Evolutionary conservation across 2,329 filamentous ascomycete genomes (phyloP), one percentile per base, ranked within the genome.

Genomic region (Monosporascus sp.): DNA sequence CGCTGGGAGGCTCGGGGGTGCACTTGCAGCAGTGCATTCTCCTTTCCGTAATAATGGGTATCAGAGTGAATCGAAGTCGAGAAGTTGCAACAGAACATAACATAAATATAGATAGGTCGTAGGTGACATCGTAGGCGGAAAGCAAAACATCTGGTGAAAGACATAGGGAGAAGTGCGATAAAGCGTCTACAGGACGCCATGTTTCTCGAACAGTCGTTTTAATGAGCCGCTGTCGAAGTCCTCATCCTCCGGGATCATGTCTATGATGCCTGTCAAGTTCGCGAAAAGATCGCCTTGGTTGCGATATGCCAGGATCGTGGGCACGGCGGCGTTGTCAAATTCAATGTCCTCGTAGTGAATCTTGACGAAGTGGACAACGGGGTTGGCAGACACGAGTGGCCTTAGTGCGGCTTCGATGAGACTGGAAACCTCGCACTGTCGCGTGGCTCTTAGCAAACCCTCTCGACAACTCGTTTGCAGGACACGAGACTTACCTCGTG

Each of bases 281-380:
- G 90, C 89, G 63, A 97, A 91, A 59, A 97, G 85, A 59, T 97
- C 92, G 51, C 91, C 92, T 66, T 87, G 84, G 64, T 87, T 89
- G 54, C 86, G 86, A 75, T 99, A 99, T 11, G 89, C 93, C 48
- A 97, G 78, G 38, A 97, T 78, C 4, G 94, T 91, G 1, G 94
- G 94, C 2, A 96, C 88, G 46, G 87, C 87, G 35, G 91, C 88
- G 54, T 88, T 84, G 68, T 97, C 91, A 78, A 97, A 96, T 69
- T 97, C 92, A 38, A 96, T 95, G 54, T 96, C 92, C 57, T 89
- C 86, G 68, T 91, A 90, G 71, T 96, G 87, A 48, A 97, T 82
- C 74, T 93, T 95, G 74, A 97, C 82, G 67, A 99, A 97, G 66
- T 89, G 90, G 37, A 89, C 82, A 9, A 84, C 81, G 22, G 83